Percentiles rank a stretch among this genome's conserved stretches.
Evolutionary conservation across 140 eudicot genomes (phyloP).

Genomic region (Anethum foeniculum): DNA sequence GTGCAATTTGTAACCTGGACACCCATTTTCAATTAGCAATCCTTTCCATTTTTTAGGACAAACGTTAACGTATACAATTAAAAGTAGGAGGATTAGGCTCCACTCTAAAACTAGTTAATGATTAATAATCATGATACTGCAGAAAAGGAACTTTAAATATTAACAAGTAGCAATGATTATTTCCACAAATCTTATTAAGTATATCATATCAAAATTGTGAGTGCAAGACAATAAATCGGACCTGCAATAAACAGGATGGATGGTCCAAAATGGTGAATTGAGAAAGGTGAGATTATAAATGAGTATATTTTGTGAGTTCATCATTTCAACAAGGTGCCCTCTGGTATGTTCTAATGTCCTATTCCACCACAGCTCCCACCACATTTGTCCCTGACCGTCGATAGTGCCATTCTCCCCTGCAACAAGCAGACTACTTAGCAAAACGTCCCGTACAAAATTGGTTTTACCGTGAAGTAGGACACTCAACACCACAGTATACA

Average conservation of each 20-base stretch:
- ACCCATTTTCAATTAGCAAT: background rate
- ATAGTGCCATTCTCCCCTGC: slow-evolving; percentile 84
- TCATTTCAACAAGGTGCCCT: slow-evolving; percentile 88
- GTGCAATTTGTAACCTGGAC: background rate
- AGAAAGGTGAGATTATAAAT: slow-evolving; percentile 84
- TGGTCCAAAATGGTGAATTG: slow-evolving; percentile 95
- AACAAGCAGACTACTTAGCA: slow-evolving; percentile 16
- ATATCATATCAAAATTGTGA: slow-evolving; percentile 8
- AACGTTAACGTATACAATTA: background rate
- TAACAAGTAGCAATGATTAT: background rate
- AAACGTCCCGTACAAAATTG: background rate
- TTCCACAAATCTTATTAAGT: background rate
- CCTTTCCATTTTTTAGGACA: background rate
- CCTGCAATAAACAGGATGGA: slow-evolving; percentile 98
- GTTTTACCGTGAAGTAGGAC: background rate
- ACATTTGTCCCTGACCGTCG: slow-evolving; percentile 92
- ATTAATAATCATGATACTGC: background rate
- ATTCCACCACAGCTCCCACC: slow-evolving; percentile 99
- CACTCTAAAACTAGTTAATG: background rate
- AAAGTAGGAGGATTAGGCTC: slow-evolving; percentile 3
- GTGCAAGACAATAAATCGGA: slow-evolving; percentile 19
- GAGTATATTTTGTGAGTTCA: slow-evolving; percentile 67
- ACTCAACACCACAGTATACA: background rate
- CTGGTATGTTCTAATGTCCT: slow-evolving; percentile 89
- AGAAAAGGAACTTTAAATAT: background rate